Evolutionary conservation across 2,329 filamentous ascomycete genomes (phyloP), one percentile per base, ranked within the genome.

Genomic region (Cladosporium sp.): DNA sequence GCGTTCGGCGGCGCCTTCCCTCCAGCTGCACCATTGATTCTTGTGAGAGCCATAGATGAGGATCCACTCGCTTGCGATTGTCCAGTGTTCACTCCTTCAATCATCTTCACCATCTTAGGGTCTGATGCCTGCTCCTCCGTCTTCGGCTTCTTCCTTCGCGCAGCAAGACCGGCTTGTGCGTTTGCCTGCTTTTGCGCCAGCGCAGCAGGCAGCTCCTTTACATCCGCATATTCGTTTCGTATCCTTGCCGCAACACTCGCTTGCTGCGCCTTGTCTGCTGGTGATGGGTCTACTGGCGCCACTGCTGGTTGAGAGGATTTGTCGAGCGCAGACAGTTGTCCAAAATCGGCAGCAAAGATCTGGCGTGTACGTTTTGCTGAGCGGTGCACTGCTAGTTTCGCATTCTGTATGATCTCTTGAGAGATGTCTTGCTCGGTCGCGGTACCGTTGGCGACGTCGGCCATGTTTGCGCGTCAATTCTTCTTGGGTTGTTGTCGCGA

Each of bases 141-240:
- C 76, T 86, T 88, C 39, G 84, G 81, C 71, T 88, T 86, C 77
- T 88, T 91, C 70, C 87, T 83, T 69, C 88, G 83, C 67, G 86
- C 84, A 10, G 84, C 85, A n/a, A 86, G 80, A 5, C 83, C 81
- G 2, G 83, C 78, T 28, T 81, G 79, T 43, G 86, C 84, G 72
- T 83, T 86, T 16, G 90, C 89, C 77, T 93, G 90, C 76, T 93
- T 95, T 25, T 91, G 89, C 39, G 91, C 91, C 23, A 97, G 84
- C 1, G 87, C 87, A 25, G 89, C 86, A 6, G 93, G 93, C 3
- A 97, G 84, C 68, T 90, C 89, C 75, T 88, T 87, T 25, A 95
- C 89, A 73, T 89, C 83, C 71, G 88, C 86, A 78, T 97, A 97
- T 80, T 97, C 93, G 73, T 82, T 83, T 62, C 84, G 83, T 74